Conservation (phyloP, 129 eudicot genomes). For the Deinandra increscens region DNA sequence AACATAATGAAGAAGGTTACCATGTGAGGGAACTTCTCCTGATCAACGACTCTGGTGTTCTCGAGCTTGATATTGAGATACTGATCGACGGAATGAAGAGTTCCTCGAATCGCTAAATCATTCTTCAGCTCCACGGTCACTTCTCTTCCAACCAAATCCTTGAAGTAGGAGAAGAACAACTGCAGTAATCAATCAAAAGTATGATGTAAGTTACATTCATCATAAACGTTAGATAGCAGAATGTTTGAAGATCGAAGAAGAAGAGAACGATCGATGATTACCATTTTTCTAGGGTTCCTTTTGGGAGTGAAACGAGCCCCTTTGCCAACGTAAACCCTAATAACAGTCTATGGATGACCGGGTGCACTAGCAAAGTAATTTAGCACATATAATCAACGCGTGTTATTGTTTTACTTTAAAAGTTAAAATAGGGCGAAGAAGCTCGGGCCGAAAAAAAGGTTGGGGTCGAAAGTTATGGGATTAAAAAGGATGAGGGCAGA, state of each 20-base stretch:
- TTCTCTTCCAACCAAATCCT: slow-evolving; percentile 94
- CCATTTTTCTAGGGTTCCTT: slow-evolving; percentile 25
- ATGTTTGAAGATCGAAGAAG: slow-evolving; percentile 13
- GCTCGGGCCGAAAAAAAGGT: no score
- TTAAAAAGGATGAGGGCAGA: no score
- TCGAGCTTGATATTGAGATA: slow-evolving; percentile 97
- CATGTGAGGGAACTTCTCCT: slow-evolving; percentile 98
- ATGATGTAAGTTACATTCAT: neutral
- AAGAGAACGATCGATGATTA: neutral
- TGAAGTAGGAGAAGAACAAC: slow-evolving; percentile 98
- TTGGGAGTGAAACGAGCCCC: slow-evolving; percentile 5
- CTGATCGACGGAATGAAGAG: slow-evolving; percentile 96
- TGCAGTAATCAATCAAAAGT: slow-evolving; percentile 26
- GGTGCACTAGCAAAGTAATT: no score
- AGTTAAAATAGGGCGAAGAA: no score
- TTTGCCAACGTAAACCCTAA: slow-evolving; percentile 29
- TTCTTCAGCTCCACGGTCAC: slow-evolving; percentile 96
- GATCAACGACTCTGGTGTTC: slow-evolving; percentile 97
- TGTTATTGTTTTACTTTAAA: no score
- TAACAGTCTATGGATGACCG: neutral
- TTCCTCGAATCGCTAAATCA: slow-evolving; percentile 90
- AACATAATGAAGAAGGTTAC: slow-evolving; percentile 35
- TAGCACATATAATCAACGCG: no score
- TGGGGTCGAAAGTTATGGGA: no score
- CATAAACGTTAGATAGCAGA: no score